Percentiles rank a stretch among this genome's conserved stretches.
Conservation (phyloP, 1,284 basidiomycete species). For the Cryptococcus deneoformans region DNA sequence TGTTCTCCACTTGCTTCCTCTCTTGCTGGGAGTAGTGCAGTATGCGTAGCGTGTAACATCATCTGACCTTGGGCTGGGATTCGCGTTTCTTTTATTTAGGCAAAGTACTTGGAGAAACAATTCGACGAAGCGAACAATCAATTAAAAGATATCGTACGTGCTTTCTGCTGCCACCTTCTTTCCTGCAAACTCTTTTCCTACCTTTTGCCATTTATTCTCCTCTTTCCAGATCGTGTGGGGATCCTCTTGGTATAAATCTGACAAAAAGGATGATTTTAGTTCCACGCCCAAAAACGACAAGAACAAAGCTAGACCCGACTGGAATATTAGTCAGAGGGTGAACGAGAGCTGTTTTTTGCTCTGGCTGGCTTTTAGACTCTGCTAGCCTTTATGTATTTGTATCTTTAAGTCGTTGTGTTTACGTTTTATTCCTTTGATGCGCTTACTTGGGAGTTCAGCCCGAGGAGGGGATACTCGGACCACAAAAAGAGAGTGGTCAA, state of each 20-base stretch:
- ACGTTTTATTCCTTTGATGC: no score
- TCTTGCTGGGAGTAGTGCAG: background rate
- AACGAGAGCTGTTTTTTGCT: no score
- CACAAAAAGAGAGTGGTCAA: no score
- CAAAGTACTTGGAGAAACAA: conserved; percentile 86
- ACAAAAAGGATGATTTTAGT: conserved; percentile 21
- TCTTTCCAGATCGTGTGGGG: conserved; percentile 1
- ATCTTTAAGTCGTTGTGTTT: no score
- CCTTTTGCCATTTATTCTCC: background rate
- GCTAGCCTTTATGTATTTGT: no score
- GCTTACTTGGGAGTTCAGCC: no score
- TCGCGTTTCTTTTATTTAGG: conserved; percentile 49
- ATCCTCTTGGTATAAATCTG: background rate
- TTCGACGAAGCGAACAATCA: conserved; percentile 83
- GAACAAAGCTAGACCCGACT: background rate
- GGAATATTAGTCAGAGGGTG: no score
- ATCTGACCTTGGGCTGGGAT: no score
- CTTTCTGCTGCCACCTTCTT: background rate
- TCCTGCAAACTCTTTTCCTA: background rate
- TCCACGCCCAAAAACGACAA: conserved; percentile 46
- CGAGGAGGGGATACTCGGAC: no score
- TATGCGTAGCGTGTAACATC: no score
- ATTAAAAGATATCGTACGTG: conserved; percentile 76
- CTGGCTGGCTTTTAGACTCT: no score
- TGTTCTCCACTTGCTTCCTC: background rate